These are phyloP conservation scores for Apiospora pterosperma DNA, from an alignment of 2,329 filamentous ascomycete species.

Conservation along the genomic window DNA sequence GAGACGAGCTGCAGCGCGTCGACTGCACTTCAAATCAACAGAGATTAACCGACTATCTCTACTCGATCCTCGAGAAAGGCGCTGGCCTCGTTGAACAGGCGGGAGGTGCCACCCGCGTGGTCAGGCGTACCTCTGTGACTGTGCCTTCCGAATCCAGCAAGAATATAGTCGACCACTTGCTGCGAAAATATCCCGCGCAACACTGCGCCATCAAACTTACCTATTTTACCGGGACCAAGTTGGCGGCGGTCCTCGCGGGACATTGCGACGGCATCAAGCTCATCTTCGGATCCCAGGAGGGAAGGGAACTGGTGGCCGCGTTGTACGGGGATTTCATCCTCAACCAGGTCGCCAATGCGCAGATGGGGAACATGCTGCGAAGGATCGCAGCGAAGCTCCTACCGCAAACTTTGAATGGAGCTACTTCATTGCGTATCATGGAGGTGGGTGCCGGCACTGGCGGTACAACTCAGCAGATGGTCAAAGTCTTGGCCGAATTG, in stretches of 20 bases:
- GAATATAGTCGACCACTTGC: constrained; percentile 22
- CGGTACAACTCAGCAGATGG: constrained; percentile 24
- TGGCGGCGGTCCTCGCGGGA: constrained; percentile 24
- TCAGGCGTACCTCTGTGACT: not conserved
- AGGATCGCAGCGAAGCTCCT: constrained; percentile 22
- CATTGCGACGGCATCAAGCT: constrained; percentile 29
- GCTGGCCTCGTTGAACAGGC: constrained; percentile 7
- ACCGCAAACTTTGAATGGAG: no score
- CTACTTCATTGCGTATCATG: no score
- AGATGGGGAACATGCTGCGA: constrained; percentile 27
- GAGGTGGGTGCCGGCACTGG: constrained; percentile 30
- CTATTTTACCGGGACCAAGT: constrained; percentile 13
- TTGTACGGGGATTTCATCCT: constrained; percentile 30
- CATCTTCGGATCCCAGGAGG: constrained; percentile 30
- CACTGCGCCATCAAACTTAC: constrained; percentile 16
- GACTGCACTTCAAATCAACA: constrained; percentile 23
- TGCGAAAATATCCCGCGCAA: constrained; percentile 16
- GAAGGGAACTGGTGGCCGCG: constrained; percentile 25
- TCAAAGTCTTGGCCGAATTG: constrained; percentile 16
- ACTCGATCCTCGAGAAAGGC: constrained; percentile 30
- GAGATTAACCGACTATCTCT: constrained; percentile 29
- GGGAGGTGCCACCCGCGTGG: no score
- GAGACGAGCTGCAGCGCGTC: constrained; percentile 18
- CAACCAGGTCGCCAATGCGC: constrained; percentile 25
- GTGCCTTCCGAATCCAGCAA: not conserved